Base-by-base conservation (phyloP, 768 basidiomycete genomes). In the Sistotremastrum niveocremeum region DNA sequence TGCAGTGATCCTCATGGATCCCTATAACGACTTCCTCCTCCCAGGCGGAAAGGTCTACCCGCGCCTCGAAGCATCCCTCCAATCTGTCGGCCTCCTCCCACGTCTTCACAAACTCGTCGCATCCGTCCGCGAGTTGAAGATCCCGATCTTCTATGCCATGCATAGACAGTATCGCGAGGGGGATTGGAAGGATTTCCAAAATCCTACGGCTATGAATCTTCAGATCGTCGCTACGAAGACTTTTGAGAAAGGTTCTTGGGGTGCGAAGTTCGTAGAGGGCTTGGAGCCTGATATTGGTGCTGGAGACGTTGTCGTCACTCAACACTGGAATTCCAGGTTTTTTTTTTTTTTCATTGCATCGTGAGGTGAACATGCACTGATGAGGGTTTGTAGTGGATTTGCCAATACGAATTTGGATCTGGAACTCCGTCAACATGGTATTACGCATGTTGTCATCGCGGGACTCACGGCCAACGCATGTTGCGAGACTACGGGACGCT, bases 1-100 rank as follows among this genome's bases (percentile, higher is more conserved):
- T 12, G 46, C 46, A 33, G 12, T 46, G n/a, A 42, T 46, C 42
- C 46, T 46, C 32, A 36, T 46, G 39, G 46, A 46, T 37, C 46
- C 46, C 11, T 46, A 46, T 40, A 46, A 46, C 46, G 46, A 46
- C 40, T 46, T 46, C 20, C 39, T 46, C 20, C 39, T 32, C 39
- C 20, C 20, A 10, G 11, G 10, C 7, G 46, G 46, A 5, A 46
- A 46, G 33, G 29, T 39, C 20, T 31, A 46, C 39, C 39, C 30
- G 0, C 29, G 39, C 3, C 40, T 46, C 11, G 12, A 33, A 7
- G 31, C 5, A 10, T 33, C 6, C 39, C 20, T 20, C 20, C 20
- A 20, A 20, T 20, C 20, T 1, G 20, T 20, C 20, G 20, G 20
- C 20, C 20, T 20, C 20, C 35, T 45, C 2, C 36, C 44, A 29